Conservation (phyloP, 345 rosid genomes). For the Trapa incisa region DNA sequence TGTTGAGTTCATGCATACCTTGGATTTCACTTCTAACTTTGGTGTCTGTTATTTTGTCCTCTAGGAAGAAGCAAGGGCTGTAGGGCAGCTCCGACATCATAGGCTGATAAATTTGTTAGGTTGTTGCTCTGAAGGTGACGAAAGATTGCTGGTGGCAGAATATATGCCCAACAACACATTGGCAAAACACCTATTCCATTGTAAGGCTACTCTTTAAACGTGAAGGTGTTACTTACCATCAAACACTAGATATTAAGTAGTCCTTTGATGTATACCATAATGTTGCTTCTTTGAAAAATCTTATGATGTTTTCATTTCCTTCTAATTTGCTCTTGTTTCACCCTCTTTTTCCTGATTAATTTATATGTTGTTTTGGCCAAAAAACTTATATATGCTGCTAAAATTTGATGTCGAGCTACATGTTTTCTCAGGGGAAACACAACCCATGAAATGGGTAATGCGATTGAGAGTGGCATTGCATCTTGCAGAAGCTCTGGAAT, state of each 20-base stretch:
- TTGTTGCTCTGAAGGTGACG: slow-evolving; percentile 81
- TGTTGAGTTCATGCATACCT: background rate
- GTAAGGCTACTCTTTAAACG: slow-evolving; percentile 21
- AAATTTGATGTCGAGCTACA: no score
- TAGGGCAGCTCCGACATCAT: slow-evolving; percentile 68
- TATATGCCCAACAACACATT: slow-evolving; percentile 89
- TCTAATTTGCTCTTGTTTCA: background rate
- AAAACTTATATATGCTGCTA: background rate
- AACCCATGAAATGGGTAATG: slow-evolving; percentile 97
- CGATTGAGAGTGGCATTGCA: slow-evolving; percentile 82
- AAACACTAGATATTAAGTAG: background rate
- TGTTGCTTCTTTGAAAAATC: background rate
- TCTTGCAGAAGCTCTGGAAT: slow-evolving; percentile 88
- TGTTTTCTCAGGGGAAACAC: slow-evolving; percentile 59
- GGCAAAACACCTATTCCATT: slow-evolving; percentile 87
- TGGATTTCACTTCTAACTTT: background rate
- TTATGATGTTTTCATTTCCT: background rate
- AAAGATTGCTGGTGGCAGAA: slow-evolving; percentile 73
- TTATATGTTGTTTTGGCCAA: no score
- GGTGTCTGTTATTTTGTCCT: background rate
- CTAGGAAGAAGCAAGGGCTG: slow-evolving; percentile 85
- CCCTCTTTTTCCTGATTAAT: background rate
- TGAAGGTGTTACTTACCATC: no score
- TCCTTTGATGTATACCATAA: background rate
- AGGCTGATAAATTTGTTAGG: slow-evolving; percentile 80